phyloP scores from a whole-genome alignment of 2,329 filamentous ascomycete genomes.

The Botrytis paeoniae region DNA sequence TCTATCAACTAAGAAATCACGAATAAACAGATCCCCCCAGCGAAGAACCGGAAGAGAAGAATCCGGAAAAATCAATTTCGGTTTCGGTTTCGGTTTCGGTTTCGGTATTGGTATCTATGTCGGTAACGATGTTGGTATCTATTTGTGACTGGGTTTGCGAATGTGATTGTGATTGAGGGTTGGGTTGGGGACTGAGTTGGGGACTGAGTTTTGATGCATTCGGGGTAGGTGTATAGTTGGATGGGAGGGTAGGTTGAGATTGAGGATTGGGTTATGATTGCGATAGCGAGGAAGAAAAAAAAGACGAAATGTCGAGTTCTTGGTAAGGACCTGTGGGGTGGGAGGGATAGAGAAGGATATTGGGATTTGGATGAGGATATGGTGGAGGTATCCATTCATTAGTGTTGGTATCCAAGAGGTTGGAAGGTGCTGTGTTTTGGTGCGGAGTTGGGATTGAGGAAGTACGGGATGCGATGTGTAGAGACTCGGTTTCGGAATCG shows the following conservation, averaged over 20 bases:
- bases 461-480: too few species aligned
- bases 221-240: not conserved
- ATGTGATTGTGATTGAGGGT: too few species aligned
- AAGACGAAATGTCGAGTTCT: not conserved
- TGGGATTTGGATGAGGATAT: not conserved
- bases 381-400: not conserved
- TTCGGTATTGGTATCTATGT: not conserved
- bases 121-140: not conserved
- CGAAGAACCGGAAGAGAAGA: not conserved
- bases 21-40: rapidly evolving
- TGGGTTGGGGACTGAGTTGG: not conserved
- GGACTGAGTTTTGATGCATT: not conserved
- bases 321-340: conserved; percentile 2
- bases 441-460: not conserved
- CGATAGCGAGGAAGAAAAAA: not conserved
- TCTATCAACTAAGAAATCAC: not conserved
- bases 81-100: not conserved
- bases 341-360: not conserved
- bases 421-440: too few species aligned
- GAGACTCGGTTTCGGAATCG: not conserved
- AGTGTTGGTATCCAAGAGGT: too few species aligned
- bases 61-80: not conserved
- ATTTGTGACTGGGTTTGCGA: not conserved
- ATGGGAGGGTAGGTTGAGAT: not conserved
- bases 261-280: not conserved